Evolutionary conservation across 495 filamentous ascomycete genomes (phyloP).

Genomic region (Penicillium taxi): DNA sequence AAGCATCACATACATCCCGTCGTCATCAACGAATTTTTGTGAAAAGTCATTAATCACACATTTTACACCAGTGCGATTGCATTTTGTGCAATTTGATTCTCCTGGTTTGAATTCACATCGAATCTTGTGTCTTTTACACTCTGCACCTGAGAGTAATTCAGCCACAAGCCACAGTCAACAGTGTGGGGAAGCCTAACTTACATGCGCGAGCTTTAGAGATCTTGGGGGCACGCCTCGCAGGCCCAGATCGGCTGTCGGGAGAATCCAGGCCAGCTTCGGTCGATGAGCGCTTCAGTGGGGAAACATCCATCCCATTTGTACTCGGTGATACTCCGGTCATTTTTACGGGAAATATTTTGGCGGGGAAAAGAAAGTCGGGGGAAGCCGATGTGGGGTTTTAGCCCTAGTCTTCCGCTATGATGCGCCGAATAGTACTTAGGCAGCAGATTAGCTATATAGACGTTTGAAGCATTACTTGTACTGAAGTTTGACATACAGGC

Average conservation of each 20-base stretch:
- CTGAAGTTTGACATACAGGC: too few species aligned
- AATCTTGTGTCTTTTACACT: constrained; percentile 44
- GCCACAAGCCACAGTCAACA: neutral
- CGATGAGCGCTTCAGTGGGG: constrained; percentile 36
- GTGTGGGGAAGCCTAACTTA: constrained; percentile 22
- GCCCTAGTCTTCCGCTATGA: neutral
- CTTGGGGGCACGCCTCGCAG: constrained; percentile 21
- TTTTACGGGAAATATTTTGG: constrained; percentile 13
- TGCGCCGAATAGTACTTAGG: too few species aligned
- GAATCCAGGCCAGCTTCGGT: constrained; percentile 34
- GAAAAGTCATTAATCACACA: constrained; percentile 44
- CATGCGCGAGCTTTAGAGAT: constrained; percentile 44
- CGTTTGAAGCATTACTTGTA: too few species aligned
- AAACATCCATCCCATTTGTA: constrained; percentile 17
- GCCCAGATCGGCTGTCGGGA: constrained; percentile 18
- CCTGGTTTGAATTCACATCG: constrained; percentile 39
- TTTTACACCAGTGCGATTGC: constrained; percentile 40
- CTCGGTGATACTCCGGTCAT: constrained; percentile 41
- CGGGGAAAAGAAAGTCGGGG: constrained; percentile 14
- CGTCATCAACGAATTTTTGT: constrained; percentile 43
- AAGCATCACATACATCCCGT: constrained; percentile 30
- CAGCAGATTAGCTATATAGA: too few species aligned
- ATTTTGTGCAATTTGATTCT: constrained; percentile 39
- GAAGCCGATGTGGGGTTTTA: constrained; percentile 2
- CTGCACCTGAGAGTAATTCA: constrained; percentile 27